Percentiles rank a stretch among this genome's conserved stretches.
These are phyloP conservation scores for Tilletia walkeri DNA, from an alignment of 1,284 basidiomycete species.

Conservation along the genomic window DNA sequence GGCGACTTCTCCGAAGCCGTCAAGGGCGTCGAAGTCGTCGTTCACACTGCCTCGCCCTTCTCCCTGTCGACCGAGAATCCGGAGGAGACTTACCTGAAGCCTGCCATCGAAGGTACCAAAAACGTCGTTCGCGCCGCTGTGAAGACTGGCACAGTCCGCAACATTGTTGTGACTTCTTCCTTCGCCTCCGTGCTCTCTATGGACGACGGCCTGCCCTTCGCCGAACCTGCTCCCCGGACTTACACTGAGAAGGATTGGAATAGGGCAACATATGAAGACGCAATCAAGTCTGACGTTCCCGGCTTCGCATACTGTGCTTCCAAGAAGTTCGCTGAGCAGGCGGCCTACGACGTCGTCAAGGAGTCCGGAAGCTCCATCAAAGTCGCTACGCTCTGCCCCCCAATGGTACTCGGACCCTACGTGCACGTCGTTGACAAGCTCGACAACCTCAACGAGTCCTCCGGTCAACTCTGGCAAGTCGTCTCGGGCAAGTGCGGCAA, in stretches of 20 bases:
- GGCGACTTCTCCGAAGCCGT: slow-evolving; percentile 72
- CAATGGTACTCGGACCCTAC: slow-evolving; percentile 55
- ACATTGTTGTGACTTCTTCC: slow-evolving; percentile 70
- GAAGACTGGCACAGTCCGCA: slow-evolving; percentile 62
- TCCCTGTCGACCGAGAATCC: slow-evolving; percentile 41
- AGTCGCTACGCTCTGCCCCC: neutral
- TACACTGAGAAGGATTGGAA: slow-evolving; percentile 68
- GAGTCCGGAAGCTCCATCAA: neutral
- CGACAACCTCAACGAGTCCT: slow-evolving; percentile 63
- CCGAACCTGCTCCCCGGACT: slow-evolving; percentile 26
- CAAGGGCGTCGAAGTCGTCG: slow-evolving; percentile 66
- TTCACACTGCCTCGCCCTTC: slow-evolving; percentile 64
- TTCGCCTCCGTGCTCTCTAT: slow-evolving; percentile 59
- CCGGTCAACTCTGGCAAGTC: slow-evolving; percentile 56
- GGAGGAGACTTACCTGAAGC: slow-evolving; percentile 60
- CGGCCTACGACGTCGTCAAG: slow-evolving; percentile 56
- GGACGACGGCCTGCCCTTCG: slow-evolving; percentile 49
- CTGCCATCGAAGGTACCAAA: slow-evolving; percentile 67
- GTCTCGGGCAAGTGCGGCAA: slow-evolving; percentile 56
- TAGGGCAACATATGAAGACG: slow-evolving; percentile 56
- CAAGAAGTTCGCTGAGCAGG: slow-evolving; percentile 68
- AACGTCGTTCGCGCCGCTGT: slow-evolving; percentile 64
- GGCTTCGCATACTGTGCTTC: slow-evolving; percentile 59
- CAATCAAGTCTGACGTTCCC: slow-evolving; percentile 53
- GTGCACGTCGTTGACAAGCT: slow-evolving; percentile 62